A percentile compares a stretch with the other conserved stretches of the same genome.
Evolutionary conservation across 257 asterid species (phyloP).

Genomic region (Scutellaria galericulata): DNA sequence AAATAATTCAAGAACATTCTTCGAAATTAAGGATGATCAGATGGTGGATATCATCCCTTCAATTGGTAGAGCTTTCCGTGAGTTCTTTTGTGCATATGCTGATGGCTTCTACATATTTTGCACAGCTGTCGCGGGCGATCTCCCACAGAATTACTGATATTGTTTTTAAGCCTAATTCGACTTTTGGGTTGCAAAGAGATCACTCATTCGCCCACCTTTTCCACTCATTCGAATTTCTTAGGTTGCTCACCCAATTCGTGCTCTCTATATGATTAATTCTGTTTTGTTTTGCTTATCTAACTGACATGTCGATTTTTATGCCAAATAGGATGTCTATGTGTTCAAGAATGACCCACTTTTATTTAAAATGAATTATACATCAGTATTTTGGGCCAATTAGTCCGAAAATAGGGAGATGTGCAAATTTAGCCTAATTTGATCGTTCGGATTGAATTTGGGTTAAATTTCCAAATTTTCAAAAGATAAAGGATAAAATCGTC

Average conservation of each 20-base stretch:
- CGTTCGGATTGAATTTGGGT: too few species aligned
- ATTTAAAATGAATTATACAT: too few species aligned
- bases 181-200: slow-evolving; percentile 45
- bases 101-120: slow-evolving; percentile 88
- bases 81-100: slow-evolving; percentile 79
- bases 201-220: too few species aligned
- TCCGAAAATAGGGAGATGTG: too few species aligned
- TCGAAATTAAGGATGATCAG: slow-evolving; percentile 52
- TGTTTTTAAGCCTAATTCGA: slow-evolving; percentile 63
- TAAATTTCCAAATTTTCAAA: too few species aligned
- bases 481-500: too few species aligned
- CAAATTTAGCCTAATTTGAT: too few species aligned
- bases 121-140: slow-evolving; percentile 90
- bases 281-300: too few species aligned
- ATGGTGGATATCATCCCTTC: slow-evolving; percentile 76
- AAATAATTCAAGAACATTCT: neutral
- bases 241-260: slow-evolving; percentile 21
- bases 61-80: slow-evolving; percentile 71
- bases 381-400: too few species aligned
- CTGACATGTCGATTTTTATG: too few species aligned
- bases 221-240: slow-evolving; percentile 36
- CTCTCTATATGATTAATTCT: neutral
- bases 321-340: too few species aligned
- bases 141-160: slow-evolving; percentile 74
- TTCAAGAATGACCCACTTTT: too few species aligned